Evolutionary conservation across 768 basidiomycete genomes (phyloP).

Genomic region (Tulasnella sp.): DNA sequence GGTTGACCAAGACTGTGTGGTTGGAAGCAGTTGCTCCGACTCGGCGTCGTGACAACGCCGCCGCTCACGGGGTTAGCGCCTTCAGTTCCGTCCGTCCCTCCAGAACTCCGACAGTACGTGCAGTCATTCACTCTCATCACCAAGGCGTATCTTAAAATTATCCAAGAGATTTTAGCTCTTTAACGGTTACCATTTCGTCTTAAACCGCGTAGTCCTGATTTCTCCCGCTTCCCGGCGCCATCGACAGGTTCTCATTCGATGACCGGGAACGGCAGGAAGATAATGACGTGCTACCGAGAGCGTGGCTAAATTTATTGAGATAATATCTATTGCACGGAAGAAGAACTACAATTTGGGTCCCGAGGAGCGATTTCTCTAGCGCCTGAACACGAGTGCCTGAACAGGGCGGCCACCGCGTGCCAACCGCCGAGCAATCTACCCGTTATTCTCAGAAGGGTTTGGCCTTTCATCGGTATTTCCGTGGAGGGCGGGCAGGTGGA

Average conservation of each 20-base stretch:
- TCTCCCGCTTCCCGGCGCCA: no score
- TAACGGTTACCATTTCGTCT: no score
- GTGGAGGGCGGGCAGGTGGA: not conserved
- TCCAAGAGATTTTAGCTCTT: no score
- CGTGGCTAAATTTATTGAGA: not conserved
- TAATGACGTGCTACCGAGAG: not conserved
- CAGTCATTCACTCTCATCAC: no score
- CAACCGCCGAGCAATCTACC: not conserved
- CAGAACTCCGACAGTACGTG: no score
- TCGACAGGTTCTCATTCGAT: not conserved
- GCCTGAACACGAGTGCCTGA: not conserved
- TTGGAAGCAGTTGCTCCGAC: no score
- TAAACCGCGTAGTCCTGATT: no score
- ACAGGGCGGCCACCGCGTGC: not conserved
- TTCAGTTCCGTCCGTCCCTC: no score
- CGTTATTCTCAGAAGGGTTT: not conserved
- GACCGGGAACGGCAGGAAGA: not conserved
- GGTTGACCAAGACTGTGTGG: no score
- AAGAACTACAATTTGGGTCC: not conserved
- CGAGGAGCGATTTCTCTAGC: not conserved
- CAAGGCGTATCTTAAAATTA: no score
- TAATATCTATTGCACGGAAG: not conserved
- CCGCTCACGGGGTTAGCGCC: no score
- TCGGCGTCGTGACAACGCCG: no score
- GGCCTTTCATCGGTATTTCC: not conserved